phyloP scores from a whole-genome alignment of 305 asterid genomes.

The Solanum hybrid region DNA sequence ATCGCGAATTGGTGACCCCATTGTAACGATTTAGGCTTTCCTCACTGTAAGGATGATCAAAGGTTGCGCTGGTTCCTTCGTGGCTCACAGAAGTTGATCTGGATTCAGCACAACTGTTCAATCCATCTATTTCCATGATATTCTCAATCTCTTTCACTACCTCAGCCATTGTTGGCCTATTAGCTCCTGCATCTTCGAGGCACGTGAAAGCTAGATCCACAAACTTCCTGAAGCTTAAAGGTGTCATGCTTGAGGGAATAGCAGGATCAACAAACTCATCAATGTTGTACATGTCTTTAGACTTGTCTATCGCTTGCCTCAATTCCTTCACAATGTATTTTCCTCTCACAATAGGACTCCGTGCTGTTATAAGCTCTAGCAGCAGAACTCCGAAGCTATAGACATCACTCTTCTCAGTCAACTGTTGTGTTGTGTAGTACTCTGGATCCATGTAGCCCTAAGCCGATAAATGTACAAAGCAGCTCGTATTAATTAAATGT shows the following conservation, averaged over 20 bases:
- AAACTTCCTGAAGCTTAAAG: slow-evolving; percentile 38
- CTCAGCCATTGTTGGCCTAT: slow-evolving; percentile 60
- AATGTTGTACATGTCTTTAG: slow-evolving; percentile 41
- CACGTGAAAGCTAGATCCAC: slow-evolving; percentile 58
- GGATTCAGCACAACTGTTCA: slow-evolving; percentile 38
- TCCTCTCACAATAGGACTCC: slow-evolving; percentile 45
- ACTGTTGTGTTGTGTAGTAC: slow-evolving; percentile 52
- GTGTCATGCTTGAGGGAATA: slow-evolving; percentile 24
- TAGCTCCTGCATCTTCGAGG: slow-evolving; percentile 35
- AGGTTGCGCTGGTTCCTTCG: slow-evolving; percentile 33
- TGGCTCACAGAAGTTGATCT: slow-evolving; percentile 48
- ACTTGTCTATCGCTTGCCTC: slow-evolving; percentile 30
- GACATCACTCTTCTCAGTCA: slow-evolving; percentile 60
- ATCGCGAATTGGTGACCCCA: slow-evolving; percentile 6
- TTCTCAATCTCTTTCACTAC: slow-evolving; percentile 62
- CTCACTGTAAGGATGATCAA: slow-evolving; percentile 33
- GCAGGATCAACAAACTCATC: slow-evolving; percentile 37
- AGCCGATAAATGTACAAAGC: background rate
- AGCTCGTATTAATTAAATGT: background rate
- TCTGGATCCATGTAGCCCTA: slow-evolving; percentile 75
- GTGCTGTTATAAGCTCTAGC: slow-evolving; percentile 39
- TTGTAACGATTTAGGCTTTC: slow-evolving; percentile 29
- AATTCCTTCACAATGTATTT: slow-evolving; percentile 44
- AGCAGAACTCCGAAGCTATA: slow-evolving; percentile 51
- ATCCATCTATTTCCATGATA: slow-evolving; percentile 46